Evolutionary conservation across 1,284 basidiomycete species (phyloP), one percentile per base, ranked within the genome.

Genomic region (Malassezia furfur): DNA sequence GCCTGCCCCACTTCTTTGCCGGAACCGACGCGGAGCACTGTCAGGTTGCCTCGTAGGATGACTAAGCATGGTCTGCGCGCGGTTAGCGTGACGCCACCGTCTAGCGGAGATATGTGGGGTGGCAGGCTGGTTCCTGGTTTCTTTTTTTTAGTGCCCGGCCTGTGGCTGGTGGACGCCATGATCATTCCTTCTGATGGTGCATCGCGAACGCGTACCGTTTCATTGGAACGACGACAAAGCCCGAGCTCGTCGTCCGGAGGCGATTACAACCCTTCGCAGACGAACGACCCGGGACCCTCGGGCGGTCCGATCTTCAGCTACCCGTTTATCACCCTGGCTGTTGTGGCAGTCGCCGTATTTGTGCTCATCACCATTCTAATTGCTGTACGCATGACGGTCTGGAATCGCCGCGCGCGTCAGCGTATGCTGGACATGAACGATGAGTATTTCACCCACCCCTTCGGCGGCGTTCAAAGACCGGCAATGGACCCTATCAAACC

Each of bases 11-110:
- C 19, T 28, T 52, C 25, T 41, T 55, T 38, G 45, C 28, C 9
- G 21, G 41, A 8, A 32, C 30, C 12, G 62, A 63, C 38, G 53
- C 52, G 31, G 62, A 63, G 48, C 59, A 63, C 35, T 63, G 61
- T 45, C 51, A 54, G 14, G 43, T 19, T 17, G 38, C 22, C 14
- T 2, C 8, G 15, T 40, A 17, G 38, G 17, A 40, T 40, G 38
- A 40, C 38, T 40, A 40, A 40, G 7, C 25, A 40, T 10, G 7
- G 17, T n/a, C 14, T 8, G 9, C 17, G 17, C 38, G 7, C 10
- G 2, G 17, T 40, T 40, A 40, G 9, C 14, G 38, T n/a, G 17
- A 40, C 38, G 38, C 38, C 38, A 40, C 38, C 38, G 38, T 40
- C 7, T 22, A 22, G 22, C 9, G 17, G 38, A 40, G 38, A 40